These are phyloP conservation scores for Zizania palustris DNA, from an alignment of 202 grass and related monocot genomes.

Conservation along the genomic window DNA sequence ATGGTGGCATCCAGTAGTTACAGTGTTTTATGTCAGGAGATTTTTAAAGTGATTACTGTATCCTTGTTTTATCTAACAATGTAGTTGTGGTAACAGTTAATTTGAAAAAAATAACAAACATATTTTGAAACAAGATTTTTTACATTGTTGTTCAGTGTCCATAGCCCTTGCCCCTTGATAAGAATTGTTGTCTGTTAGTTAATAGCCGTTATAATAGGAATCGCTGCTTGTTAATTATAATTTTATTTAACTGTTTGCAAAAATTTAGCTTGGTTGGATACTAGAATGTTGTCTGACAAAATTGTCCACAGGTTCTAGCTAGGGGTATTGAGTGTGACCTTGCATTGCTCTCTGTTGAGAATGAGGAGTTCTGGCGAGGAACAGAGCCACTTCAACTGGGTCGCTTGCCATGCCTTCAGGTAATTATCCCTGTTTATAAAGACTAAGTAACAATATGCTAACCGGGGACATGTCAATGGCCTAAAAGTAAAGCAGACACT, in stretches of 20 bases:
- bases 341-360: constrained; percentile 94
- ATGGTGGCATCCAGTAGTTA: background rate
- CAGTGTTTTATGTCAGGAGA: too few species aligned
- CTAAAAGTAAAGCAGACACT: constrained; percentile 19
- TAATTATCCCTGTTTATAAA: constrained; percentile 40
- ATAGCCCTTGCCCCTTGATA: background rate
- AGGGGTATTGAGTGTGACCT: constrained; percentile 91
- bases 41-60: background rate
- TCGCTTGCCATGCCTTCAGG: constrained; percentile 93
- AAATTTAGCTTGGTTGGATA: constrained; percentile 16
- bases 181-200: background rate
- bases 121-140: background rate
- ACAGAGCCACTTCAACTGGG: constrained; percentile 83
- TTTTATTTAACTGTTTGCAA: constrained; percentile 16
- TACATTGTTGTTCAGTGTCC: background rate
- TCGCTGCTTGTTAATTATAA: background rate
- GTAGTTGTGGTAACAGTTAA: background rate
- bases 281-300: constrained; percentile 35
- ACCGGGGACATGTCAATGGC: background rate
- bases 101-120: background rate
- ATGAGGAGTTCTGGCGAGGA: constrained; percentile 92
- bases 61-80: background rate
- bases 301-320: constrained; percentile 81
- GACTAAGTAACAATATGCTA: constrained; percentile 18
- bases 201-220: background rate